Conservation (phyloP, 352 stramenopile genomes). For the Phytophthora crassamura region DNA sequence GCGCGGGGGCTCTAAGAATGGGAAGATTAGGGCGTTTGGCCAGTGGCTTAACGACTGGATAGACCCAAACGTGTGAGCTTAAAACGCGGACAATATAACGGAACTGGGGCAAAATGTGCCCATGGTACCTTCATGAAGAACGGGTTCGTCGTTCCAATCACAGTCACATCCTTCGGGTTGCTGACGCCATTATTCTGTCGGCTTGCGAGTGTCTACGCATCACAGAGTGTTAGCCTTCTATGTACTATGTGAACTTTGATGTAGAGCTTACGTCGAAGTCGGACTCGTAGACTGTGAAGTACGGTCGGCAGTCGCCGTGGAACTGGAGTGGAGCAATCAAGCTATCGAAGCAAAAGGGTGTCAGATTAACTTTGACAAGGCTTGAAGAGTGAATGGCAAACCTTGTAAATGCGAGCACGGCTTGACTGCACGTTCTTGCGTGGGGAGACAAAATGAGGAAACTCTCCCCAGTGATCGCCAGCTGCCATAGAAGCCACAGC, state of each 20-base stretch:
- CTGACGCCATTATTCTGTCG: conserved; percentile 66
- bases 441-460: conserved; percentile 82
- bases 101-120: neutral
- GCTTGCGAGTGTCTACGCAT: conserved; percentile 50
- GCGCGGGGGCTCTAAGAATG: conserved; percentile 59
- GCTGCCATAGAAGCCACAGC: conserved; percentile 87
- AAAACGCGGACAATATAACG: neutral
- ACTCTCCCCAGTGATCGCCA: conserved; percentile 85
- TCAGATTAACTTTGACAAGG: conserved; percentile 7
- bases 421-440: conserved; percentile 82
- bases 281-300: conserved; percentile 87
- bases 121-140: conserved; percentile 85
- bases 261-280: conserved; percentile 77
- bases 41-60: conserved; percentile 70
- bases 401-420: conserved; percentile 81
- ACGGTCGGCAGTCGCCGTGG: conserved; percentile 83
- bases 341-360: conserved; percentile 33
- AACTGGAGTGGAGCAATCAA: conserved; percentile 85
- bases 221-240: conserved; percentile 5
- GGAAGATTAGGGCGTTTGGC: conserved; percentile 84
- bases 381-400: conserved; percentile 18
- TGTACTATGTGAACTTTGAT: conserved; percentile 1
- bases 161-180: conserved; percentile 51
- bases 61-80: neutral
- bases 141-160: conserved; percentile 87